Percentiles rank a stretch among this genome's conserved stretches.
Conservation (phyloP, 371 early-diverging fungal genomes). For the Actinomortierella ambigua region DNA sequence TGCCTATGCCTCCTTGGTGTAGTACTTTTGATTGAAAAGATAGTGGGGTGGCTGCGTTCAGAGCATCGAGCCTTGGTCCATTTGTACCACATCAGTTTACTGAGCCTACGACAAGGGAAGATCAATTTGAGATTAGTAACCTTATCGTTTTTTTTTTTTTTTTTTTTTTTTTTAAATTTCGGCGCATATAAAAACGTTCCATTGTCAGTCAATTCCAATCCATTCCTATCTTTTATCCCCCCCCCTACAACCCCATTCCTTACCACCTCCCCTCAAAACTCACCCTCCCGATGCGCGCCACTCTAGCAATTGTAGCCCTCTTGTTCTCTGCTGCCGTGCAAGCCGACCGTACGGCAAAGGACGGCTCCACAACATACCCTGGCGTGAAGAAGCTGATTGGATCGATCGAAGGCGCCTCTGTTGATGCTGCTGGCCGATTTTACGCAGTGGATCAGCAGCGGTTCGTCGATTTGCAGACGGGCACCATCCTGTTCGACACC, state of each 20-base stretch:
- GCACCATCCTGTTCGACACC: constrained; percentile 18
- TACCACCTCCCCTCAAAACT: constrained; percentile 2
- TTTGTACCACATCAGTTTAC: too few species aligned
- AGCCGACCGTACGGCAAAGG: constrained; percentile 14
- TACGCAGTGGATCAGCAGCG: constrained; percentile 36
- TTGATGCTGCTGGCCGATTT: constrained; percentile 38
- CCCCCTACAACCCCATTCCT: constrained; percentile 2
- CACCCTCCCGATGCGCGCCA: constrained; percentile 12
- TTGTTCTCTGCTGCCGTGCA: constrained; percentile 15
- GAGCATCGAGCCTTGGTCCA: too few species aligned
- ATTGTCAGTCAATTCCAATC: constrained; percentile 10
- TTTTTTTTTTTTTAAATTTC: too few species aligned
- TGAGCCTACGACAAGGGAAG: constrained; percentile 3
- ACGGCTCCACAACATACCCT: constrained; percentile 14
- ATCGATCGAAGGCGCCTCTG: constrained; percentile 22
- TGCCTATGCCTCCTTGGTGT: too few species aligned
- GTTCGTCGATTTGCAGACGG: constrained; percentile 14
- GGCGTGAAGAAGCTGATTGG: constrained; percentile 12
- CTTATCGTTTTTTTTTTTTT: constrained; percentile 2
- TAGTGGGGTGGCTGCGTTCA: too few species aligned
- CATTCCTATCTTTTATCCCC: constrained; percentile 6
- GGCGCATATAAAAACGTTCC: constrained; percentile 16
- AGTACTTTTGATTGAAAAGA: too few species aligned
- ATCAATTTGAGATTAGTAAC: constrained; percentile 18
- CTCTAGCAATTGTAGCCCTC: constrained; percentile 16